A percentile compares a stretch with the other conserved stretches of the same genome.
phyloP scores from a whole-genome alignment of 2,329 filamentous ascomycete species.

The Juglanconis oblonga region DNA sequence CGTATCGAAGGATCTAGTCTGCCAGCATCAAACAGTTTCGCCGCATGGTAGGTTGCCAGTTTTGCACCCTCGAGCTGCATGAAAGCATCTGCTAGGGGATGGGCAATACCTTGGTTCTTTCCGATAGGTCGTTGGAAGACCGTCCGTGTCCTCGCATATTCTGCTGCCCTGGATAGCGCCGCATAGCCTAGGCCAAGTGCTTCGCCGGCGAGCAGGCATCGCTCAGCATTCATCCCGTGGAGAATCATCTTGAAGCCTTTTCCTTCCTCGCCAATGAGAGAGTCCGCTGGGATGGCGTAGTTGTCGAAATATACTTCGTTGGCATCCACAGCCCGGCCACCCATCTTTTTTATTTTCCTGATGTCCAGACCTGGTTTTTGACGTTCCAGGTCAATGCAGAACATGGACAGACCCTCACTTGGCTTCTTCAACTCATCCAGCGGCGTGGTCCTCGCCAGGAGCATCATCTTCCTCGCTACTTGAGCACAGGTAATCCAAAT shows the following conservation, averaged over 20 bases:
- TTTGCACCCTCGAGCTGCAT: slow-evolving; percentile 65
- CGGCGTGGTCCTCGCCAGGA: slow-evolving; percentile 73
- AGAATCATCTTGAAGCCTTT: slow-evolving; percentile 77
- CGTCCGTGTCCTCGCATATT: slow-evolving; percentile 64
- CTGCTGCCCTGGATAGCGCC: slow-evolving; percentile 58
- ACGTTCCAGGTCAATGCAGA: slow-evolving; percentile 74
- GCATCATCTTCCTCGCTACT: slow-evolving; percentile 78
- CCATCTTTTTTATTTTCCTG: slow-evolving; percentile 80
- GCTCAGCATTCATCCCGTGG: slow-evolving; percentile 77
- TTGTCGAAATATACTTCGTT: slow-evolving; percentile 88
- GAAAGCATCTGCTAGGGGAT: slow-evolving; percentile 64
- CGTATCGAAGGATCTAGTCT: slow-evolving; percentile 48
- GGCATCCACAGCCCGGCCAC: slow-evolving; percentile 75
- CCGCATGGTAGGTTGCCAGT: slow-evolving; percentile 63
- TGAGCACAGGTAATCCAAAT: slow-evolving; percentile 89
- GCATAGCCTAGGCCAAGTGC: slow-evolving; percentile 78
- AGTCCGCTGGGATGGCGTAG: slow-evolving; percentile 62
- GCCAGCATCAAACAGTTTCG: slow-evolving; percentile 57
- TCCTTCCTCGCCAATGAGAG: slow-evolving; percentile 69
- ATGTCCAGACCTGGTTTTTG: slow-evolving; percentile 59
- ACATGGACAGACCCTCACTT: slow-evolving; percentile 74
- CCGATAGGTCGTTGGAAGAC: slow-evolving; percentile 66
- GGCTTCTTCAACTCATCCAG: slow-evolving; percentile 65
- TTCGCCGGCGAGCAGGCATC: slow-evolving; percentile 74
- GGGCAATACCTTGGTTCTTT: slow-evolving; percentile 63